These are phyloP conservation scores for Chenopodium suecicum DNA, from an alignment of 148 eudicot species.

Conservation along the genomic window DNA sequence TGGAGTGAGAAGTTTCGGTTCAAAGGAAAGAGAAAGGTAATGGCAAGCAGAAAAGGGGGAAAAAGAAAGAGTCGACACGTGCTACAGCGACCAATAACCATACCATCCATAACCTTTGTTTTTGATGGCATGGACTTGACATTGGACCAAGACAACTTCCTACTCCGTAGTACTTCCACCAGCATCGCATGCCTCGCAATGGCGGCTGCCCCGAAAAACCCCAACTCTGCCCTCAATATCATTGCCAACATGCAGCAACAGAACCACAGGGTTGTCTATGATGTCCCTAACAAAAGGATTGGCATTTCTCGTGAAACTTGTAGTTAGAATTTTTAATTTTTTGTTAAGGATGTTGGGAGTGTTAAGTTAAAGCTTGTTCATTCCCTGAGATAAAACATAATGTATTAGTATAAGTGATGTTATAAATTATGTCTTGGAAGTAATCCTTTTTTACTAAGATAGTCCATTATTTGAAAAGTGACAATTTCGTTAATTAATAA, in stretches of 20 bases:
- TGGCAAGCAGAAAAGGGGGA: too few species aligned
- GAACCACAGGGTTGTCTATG: conserved; percentile 68
- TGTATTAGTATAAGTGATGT: background rate
- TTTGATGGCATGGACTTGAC: conserved; percentile 65
- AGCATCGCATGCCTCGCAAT: conserved; percentile 71
- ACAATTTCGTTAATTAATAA: too few species aligned
- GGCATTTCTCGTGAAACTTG: conserved; percentile 75
- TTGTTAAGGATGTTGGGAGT: background rate
- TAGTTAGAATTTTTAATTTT: conserved; percentile 25
- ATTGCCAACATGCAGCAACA: conserved; percentile 87
- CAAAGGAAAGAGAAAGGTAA: too few species aligned
- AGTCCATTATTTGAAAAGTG: background rate
- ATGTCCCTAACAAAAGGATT: conserved; percentile 62
- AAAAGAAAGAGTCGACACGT: conserved; percentile 50
- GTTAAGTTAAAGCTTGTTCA: background rate
- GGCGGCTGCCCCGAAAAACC: conserved; percentile 47
- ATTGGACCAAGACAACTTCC: conserved; percentile 63
- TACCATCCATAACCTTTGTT: conserved; percentile 68
- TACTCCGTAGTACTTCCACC: conserved; percentile 62
- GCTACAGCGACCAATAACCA: conserved; percentile 51
- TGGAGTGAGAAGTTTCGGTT: too few species aligned
- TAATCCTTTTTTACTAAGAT: background rate
- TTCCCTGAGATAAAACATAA: background rate
- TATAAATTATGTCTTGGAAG: background rate
- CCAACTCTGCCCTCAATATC: conserved; percentile 62